These are phyloP conservation scores for Xylariaceae sp. DNA, from an alignment of 2,329 filamentous ascomycete species.

Conservation along the genomic window DNA sequence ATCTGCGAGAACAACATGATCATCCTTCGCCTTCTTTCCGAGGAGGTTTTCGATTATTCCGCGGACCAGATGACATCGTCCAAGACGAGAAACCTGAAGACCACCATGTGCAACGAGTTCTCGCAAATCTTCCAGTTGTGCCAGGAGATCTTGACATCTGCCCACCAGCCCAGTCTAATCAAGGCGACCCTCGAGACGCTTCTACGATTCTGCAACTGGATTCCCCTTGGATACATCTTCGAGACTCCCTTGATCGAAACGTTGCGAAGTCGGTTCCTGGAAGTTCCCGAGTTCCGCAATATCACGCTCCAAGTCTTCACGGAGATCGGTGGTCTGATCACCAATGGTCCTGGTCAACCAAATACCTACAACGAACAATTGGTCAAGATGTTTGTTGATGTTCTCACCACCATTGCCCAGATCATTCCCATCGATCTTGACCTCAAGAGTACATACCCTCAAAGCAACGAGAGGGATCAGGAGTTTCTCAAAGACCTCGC, in stretches of 20 bases:
- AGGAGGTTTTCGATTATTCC: constrained; percentile 98
- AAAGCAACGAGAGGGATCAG: constrained; percentile 88
- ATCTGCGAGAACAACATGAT: constrained; percentile 99
- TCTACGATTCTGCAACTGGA: constrained; percentile 97
- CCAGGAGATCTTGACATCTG: constrained; percentile 87
- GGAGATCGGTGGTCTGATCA: constrained; percentile 91
- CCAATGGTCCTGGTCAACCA: constrained; percentile 60
- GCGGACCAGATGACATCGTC: constrained; percentile 98
- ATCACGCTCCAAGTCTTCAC: constrained; percentile 94
- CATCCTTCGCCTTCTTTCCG: constrained; percentile 87
- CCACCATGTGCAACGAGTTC: constrained; percentile 98
- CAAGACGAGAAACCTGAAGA: constrained; percentile 94
- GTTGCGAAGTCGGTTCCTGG: constrained; percentile 83
- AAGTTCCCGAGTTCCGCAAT: constrained; percentile 92
- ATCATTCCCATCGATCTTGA: constrained; percentile 90
- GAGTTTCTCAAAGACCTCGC: constrained; percentile 97
- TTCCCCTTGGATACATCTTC: constrained; percentile 96
- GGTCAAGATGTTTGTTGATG: constrained; percentile 97
- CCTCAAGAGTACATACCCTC: constrained; percentile 83
- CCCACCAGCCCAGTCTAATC: constrained; percentile 80
- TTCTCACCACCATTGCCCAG: constrained; percentile 82
- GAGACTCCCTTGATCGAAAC: constrained; percentile 96
- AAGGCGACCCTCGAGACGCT: constrained; percentile 96
- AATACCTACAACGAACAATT: constrained; percentile 90
- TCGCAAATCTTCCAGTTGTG: constrained; percentile 97